These are phyloP conservation scores for Cutaneotrichosporon sp. DNA, from an alignment of 1,284 basidiomycete species.

Conservation along the genomic window DNA sequence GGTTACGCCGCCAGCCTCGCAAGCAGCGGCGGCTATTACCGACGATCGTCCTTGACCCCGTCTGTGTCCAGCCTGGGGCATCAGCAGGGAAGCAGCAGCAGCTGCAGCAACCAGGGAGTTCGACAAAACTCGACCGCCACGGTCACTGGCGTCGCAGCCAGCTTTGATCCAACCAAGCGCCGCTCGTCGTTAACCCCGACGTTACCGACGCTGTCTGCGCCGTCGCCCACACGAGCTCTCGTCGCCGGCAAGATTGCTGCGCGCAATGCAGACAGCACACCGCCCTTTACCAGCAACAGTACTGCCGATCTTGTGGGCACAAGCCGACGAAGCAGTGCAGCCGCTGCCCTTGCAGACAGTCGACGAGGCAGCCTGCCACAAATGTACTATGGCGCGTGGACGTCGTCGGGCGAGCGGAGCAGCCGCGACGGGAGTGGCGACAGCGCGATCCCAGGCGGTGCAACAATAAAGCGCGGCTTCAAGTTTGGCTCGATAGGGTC, in stretches of 20 bases:
- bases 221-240: slow-evolving; percentile 34
- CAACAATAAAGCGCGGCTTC: slow-evolving; percentile 16
- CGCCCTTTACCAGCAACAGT: slow-evolving; percentile 2
- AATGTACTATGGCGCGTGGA: slow-evolving; percentile 32
- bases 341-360: slow-evolving; percentile 3
- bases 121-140: too few species aligned
- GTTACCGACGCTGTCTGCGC: slow-evolving; percentile 27
- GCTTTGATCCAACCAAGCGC: slow-evolving; percentile 14
- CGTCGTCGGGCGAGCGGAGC: slow-evolving; percentile 22
- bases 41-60: slow-evolving; percentile 39
- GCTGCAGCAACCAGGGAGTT: too few species aligned
- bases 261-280: not conserved
- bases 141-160: not conserved
- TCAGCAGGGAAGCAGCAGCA: not conserved
- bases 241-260: slow-evolving; percentile 18
- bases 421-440: slow-evolving; percentile 22
- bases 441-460: slow-evolving; percentile 17
- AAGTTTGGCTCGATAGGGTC: slow-evolving; percentile 28
- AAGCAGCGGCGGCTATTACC: slow-evolving; percentile 1
- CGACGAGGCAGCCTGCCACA: slow-evolving; percentile 41
- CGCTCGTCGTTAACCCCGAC: slow-evolving; percentile 39
- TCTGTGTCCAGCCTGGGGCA: slow-evolving; percentile 21
- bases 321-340: slow-evolving; percentile 9
- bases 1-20: not conserved
- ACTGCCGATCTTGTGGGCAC: slow-evolving; percentile 9